These are phyloP conservation scores for Claviceps spartinae DNA, from an alignment of 2,329 filamentous ascomycete species.

Conservation along the genomic window DNA sequence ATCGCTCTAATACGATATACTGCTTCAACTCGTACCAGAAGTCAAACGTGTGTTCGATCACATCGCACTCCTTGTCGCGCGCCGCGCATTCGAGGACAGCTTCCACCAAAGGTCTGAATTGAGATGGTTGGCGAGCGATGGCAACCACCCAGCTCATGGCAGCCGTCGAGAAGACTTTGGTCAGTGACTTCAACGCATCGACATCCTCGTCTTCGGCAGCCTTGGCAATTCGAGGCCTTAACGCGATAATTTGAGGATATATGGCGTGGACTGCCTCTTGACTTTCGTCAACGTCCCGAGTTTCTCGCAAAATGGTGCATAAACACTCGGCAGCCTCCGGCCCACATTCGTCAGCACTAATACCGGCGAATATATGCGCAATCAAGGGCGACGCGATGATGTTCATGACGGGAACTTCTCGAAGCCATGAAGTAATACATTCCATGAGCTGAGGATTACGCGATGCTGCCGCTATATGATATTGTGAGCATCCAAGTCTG, in stretches of 20 bases:
- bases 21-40: conserved; percentile 99
- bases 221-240: conserved; percentile 63
- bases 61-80: conserved; percentile 77
- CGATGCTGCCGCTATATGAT: conserved; percentile 50
- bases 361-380: conserved; percentile 63
- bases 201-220: conserved; percentile 68
- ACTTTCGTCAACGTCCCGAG: conserved; percentile 84
- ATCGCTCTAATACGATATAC: conserved; percentile 81
- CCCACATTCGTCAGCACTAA: conserved; percentile 64
- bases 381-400: conserved; percentile 79
- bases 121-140: conserved; percentile 67
- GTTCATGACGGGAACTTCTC: conserved; percentile 74
- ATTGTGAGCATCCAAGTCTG: background rate
- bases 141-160: conserved; percentile 90
- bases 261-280: conserved; percentile 68
- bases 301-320: conserved; percentile 83
- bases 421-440: conserved; percentile 92
- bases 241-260: conserved; percentile 64
- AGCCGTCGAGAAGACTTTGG: conserved; percentile 81
- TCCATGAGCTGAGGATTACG: conserved; percentile 85
- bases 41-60: conserved; percentile 83
- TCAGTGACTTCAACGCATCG: conserved; percentile 77
- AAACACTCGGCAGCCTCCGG: conserved; percentile 85
- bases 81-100: conserved; percentile 84
- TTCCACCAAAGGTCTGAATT: conserved; percentile 79